Base-by-base conservation (phyloP, 345 rosid species). In the Ceriops tagal region DNA sequence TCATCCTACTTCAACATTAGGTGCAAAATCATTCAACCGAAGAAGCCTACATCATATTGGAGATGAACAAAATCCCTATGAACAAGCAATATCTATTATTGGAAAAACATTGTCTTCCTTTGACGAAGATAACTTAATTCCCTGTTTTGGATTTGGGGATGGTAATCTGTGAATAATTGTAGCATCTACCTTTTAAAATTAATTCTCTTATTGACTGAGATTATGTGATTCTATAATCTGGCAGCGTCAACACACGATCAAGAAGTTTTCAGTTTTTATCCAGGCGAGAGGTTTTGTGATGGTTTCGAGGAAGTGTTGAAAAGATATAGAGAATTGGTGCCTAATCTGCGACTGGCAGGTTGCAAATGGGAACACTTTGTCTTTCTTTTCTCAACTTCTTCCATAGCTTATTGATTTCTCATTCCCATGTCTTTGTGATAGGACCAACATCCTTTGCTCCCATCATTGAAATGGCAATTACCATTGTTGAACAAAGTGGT, bases 371-470 rank as follows among this genome's bases (percentile, higher is more conserved):
- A 66, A 59, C 9, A 8, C 19, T 53, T 46, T 31, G 10, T 53
- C 32, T 28, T 57, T 64, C 20, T 31, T 53, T 68, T 51, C 11
- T 9, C 61, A 2, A 46, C 24, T n/a, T 71, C 53, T 56, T 55
- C 43, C 16, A 53, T 16, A 27, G 53, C 52, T 43, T 37, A 13
- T 39, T 34, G 46, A 64, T 24, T 65, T 47, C 6, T 19, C 9
- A 56, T 11, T 66, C 39, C 18, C 6, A 4, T 53, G 26, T 66
- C 43, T 71, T 66, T 58, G 55, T 67, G 60, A 31, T 78, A 93
- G 98, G 98, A 5, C 98, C 98, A 7, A 95, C 99, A n/a, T 92
- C 99, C 3, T 95, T 95, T 86, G 98, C 98, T 6, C 98, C 99
- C 0, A 55, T 92, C 61, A 89, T 95, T 68, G 98, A 95, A 64